These are phyloP conservation scores for Umbelopsis isabellina DNA, from an alignment of 192 early-diverging fungal species.

Conservation along the genomic window DNA sequence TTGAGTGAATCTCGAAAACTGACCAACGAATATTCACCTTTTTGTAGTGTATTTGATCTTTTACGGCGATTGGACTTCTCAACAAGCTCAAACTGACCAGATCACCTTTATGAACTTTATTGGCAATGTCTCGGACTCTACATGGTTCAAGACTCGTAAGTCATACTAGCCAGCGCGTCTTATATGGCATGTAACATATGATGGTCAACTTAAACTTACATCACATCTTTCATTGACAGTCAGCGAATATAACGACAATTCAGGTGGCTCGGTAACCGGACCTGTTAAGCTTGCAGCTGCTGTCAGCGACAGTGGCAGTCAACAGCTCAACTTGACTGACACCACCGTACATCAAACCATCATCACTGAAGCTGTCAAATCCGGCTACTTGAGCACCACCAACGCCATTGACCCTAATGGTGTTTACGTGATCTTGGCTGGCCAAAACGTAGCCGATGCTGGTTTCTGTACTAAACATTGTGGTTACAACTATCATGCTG, in stretches of 20 bases:
- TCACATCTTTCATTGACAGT: slow-evolving; percentile 21
- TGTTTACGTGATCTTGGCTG: slow-evolving; percentile 38
- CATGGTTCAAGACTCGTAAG: slow-evolving; percentile 38
- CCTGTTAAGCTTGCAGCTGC: slow-evolving; percentile 39
- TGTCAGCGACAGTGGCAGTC: slow-evolving; percentile 32
- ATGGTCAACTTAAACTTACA: background rate
- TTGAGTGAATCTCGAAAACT: no score
- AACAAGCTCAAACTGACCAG: slow-evolving; percentile 21
- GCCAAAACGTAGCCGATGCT: slow-evolving; percentile 29
- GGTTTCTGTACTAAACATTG: slow-evolving; percentile 37
- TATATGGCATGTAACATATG: background rate
- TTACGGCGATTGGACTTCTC: slow-evolving; percentile 30
- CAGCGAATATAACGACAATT: slow-evolving; percentile 31
- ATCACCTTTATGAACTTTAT: slow-evolving; percentile 33
- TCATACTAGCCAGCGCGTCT: background rate
- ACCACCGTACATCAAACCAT: slow-evolving; percentile 29
- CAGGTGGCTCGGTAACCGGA: slow-evolving; percentile 37
- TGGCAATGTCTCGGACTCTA: slow-evolving; percentile 26
- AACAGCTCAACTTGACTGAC: slow-evolving; percentile 28
- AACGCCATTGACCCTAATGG: slow-evolving; percentile 37
- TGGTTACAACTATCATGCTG: slow-evolving; percentile 34
- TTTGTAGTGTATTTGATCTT: slow-evolving; percentile 28
- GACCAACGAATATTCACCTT: background rate
- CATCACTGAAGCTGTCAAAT: slow-evolving; percentile 35
- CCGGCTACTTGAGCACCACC: slow-evolving; percentile 32